Conservation (phyloP, 495 filamentous ascomycete species). For the Lasiosphaeria hispida region DNA sequence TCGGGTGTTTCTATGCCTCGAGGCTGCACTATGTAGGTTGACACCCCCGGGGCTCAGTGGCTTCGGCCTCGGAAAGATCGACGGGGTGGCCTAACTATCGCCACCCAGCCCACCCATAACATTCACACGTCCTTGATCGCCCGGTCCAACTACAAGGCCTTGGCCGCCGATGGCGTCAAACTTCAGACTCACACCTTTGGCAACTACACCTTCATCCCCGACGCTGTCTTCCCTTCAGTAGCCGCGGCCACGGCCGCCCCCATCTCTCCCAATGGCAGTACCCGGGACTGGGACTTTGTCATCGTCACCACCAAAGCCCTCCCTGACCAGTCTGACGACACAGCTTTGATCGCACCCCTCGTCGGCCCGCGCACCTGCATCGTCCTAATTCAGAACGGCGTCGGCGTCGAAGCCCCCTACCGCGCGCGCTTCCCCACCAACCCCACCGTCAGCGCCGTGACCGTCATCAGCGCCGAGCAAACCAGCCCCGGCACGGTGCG, state of each 20-base stretch:
- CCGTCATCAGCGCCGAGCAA: slow-evolving; percentile 54
- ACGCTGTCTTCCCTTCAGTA: slow-evolving; percentile 46
- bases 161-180: slow-evolving; percentile 44
- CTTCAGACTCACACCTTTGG: slow-evolving; percentile 54
- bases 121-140: slow-evolving; percentile 50
- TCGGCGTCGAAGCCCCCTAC: slow-evolving; percentile 66
- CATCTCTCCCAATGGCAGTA: slow-evolving; percentile 11
- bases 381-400: slow-evolving; percentile 69
- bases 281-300: slow-evolving; percentile 53
- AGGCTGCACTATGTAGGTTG: slow-evolving; percentile 48
- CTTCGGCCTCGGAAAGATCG: neutral
- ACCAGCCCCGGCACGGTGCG: slow-evolving; percentile 47
- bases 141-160: slow-evolving; percentile 54
- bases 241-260: slow-evolving; percentile 31
- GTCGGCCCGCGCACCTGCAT: slow-evolving; percentile 50
- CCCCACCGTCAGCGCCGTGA: slow-evolving; percentile 61
- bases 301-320: slow-evolving; percentile 59
- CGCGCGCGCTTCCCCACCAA: slow-evolving; percentile 51
- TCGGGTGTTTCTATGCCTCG: slow-evolving; percentile 60
- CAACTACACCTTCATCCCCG: slow-evolving; percentile 50
- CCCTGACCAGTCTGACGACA: slow-evolving; percentile 49
- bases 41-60: neutral
- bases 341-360: slow-evolving; percentile 47
- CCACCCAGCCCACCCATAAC: slow-evolving; percentile 36
- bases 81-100: neutral